phyloP scores from a whole-genome alignment of 2,329 filamentous ascomycete species.

The Ophiostoma triangulosporum region DNA sequence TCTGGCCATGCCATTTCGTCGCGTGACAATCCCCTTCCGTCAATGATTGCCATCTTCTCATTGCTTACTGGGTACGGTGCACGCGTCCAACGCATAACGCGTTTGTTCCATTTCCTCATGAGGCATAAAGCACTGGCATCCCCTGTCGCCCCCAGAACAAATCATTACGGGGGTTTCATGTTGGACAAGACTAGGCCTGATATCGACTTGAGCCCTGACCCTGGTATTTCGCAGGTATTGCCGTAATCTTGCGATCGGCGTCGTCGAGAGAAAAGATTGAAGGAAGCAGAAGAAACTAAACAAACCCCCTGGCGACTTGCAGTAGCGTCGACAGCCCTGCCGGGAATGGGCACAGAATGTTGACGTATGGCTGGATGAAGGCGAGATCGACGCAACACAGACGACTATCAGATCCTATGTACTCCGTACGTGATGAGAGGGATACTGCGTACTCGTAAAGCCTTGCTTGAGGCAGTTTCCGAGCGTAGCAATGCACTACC shows the following conservation, averaged over 20 bases:
- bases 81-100: background rate
- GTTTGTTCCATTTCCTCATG: background rate
- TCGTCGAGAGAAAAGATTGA: background rate
- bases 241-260: constrained; percentile 7
- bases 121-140: background rate
- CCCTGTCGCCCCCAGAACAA: background rate
- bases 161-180: constrained; percentile 8
- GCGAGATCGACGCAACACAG: no score
- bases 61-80: no score
- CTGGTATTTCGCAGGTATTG: constrained; percentile 8
- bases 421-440: no score
- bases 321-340: constrained; percentile 3
- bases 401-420: no score
- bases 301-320: constrained; percentile 1
- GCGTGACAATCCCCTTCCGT: background rate
- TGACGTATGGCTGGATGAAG: background rate
- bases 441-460: no score
- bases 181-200: background rate
- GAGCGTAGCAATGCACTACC: no score
- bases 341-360: no score
- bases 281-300: background rate
- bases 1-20: background rate
- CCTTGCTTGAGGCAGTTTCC: no score
- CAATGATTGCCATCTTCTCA: background rate
- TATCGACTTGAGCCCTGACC: constrained; percentile 1